A percentile compares a stretch with the other conserved stretches of the same genome.
These are phyloP conservation scores for Psilocybe tampanensis DNA, from an alignment of 768 basidiomycete genomes.

Conservation along the genomic window DNA sequence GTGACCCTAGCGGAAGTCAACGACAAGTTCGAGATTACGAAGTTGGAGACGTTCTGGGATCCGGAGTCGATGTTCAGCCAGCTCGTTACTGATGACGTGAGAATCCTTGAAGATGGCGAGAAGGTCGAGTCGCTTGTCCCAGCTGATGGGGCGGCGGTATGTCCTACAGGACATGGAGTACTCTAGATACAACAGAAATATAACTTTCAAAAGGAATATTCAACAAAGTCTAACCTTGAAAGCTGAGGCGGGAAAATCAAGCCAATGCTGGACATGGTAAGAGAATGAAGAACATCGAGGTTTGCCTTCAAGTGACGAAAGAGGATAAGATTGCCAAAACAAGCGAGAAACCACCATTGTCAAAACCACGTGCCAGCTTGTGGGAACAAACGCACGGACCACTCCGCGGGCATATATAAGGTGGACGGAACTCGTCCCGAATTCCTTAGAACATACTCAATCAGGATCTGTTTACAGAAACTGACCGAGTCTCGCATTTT, in stretches of 20 bases:
- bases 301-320: no score
- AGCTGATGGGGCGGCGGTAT: not conserved
- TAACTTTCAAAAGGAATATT: no score
- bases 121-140: constrained; percentile 6
- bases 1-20: constrained; percentile 14
- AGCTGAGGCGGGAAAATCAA: not conserved
- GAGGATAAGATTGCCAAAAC: not conserved
- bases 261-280: not conserved
- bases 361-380: not conserved
- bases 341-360: not conserved
- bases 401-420: constrained; percentile 25
- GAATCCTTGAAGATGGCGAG: constrained; percentile 6
- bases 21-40: constrained; percentile 13
- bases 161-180: constrained; percentile 9
- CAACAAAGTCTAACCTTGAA: no score
- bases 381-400: constrained; percentile 31
- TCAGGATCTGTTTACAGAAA: constrained; percentile 83
- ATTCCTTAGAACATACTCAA: constrained; percentile 74
- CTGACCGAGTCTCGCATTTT: constrained; percentile 82
- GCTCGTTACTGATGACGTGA: constrained; percentile 6
- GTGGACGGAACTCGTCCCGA: constrained; percentile 5
- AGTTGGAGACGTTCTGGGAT: constrained; percentile 15
- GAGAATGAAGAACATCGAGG: no score
- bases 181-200: no score
- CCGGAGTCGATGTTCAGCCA: constrained; percentile 14